Evolutionary conservation across 139 green algal genomes (phyloP).

Genomic region (Chlorella sp.): DNA sequence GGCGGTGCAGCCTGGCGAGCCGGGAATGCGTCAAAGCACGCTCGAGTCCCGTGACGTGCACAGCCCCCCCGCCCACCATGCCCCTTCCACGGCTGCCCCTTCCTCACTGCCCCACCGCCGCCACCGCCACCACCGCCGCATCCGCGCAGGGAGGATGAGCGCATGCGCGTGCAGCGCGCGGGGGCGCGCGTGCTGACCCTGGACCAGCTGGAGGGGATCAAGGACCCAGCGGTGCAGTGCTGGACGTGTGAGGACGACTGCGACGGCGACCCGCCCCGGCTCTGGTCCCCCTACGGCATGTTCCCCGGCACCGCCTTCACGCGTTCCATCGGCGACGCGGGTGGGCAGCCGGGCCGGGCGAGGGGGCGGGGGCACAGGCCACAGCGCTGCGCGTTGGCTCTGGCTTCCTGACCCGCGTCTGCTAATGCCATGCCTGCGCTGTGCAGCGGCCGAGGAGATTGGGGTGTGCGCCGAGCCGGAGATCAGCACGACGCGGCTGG

Average conservation of each 20-base stretch:
- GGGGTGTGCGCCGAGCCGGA: constrained; percentile 92
- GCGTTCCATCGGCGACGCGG: constrained; percentile 87
- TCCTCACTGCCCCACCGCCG: too few relatives aligned
- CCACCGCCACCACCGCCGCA: too few relatives aligned
- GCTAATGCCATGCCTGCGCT: neutral
- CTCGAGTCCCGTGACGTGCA: too few relatives aligned
- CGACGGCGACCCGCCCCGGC: constrained; percentile 87
- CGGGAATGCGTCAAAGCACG: too few relatives aligned
- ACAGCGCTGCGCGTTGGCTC: neutral
- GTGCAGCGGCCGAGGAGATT: constrained; percentile 83
- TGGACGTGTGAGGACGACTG: constrained; percentile 85
- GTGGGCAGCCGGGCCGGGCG: constrained; percentile 27
- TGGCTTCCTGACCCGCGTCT: neutral
- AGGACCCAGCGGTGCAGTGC: constrained; percentile 67
- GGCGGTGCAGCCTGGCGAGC: too few relatives aligned
- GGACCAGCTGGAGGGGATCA: constrained; percentile 89
- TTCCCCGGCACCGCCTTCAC: constrained; percentile 97
- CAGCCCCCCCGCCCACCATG: too few relatives aligned
- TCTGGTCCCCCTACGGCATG: constrained; percentile 85
- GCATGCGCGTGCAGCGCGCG: constrained; percentile 76
- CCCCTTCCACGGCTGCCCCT: too few relatives aligned
- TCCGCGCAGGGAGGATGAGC: constrained; percentile 83
- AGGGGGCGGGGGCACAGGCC: neutral
- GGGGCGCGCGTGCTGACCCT: constrained; percentile 91
- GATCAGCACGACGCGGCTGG: constrained; percentile 65